These are phyloP conservation scores for Neonectria hederae DNA, from an alignment of 2,329 filamentous ascomycete genomes.

Conservation along the genomic window DNA sequence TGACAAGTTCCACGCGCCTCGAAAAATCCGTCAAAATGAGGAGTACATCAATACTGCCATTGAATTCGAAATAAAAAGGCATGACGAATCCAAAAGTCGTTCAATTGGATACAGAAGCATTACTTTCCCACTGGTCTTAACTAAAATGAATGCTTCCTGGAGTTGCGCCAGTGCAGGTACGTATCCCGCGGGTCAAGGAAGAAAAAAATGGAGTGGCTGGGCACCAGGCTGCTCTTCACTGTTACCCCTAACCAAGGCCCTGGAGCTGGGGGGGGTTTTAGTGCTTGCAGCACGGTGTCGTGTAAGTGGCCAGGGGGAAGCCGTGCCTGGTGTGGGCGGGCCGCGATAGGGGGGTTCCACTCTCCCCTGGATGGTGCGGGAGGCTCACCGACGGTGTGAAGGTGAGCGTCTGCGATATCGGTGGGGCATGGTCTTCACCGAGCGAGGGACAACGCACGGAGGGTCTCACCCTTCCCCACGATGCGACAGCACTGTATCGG, in stretches of 20 bases:
- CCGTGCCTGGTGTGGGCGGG: not conserved
- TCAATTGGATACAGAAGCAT: not conserved
- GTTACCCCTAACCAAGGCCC: not conserved
- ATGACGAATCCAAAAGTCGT: not conserved
- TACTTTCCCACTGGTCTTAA: conserved; percentile 32
- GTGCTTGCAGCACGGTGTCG: conserved; percentile 12
- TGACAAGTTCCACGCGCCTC: not conserved
- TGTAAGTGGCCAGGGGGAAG: conserved; percentile 5
- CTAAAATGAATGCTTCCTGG: conserved; percentile 45
- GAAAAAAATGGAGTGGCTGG: conserved; percentile 43
- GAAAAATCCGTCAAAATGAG: not conserved
- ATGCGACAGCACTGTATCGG: not conserved
- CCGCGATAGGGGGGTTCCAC: not conserved
- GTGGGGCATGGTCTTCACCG: conserved; percentile 11
- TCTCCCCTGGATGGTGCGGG: not conserved
- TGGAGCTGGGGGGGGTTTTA: conserved; percentile 2
- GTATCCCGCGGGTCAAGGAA: conserved; percentile 7
- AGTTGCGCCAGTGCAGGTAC: conserved; percentile 39
- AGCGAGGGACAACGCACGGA: conserved; percentile 1
- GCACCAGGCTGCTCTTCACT: conserved; percentile 27
- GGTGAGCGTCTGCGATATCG: conserved; percentile 2
- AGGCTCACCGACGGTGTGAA: not conserved
- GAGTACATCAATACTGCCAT: not conserved
- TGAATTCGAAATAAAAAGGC: not conserved
- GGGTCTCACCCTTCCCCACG: conserved; percentile 4